Evolutionary conservation across 305 asterid genomes (phyloP), one percentile per base, ranked within the genome.

Genomic region (Solanum chacoense): DNA sequence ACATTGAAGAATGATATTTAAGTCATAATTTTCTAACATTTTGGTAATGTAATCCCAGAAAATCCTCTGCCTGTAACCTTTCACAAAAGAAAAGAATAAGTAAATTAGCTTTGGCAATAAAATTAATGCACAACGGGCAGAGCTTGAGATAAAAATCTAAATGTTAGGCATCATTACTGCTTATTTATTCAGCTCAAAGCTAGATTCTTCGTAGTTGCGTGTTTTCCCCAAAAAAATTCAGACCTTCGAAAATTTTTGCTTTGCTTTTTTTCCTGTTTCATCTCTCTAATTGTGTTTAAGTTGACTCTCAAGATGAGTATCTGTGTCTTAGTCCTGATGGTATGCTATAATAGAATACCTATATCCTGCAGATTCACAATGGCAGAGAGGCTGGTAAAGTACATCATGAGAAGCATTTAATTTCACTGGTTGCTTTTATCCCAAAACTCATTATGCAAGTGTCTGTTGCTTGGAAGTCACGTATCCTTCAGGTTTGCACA

Each of bases 401-500:
- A 67, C 76, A 90, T 88, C 92, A 90, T 74, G 97, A 93, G 90
- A 95, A 93, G 93, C 94, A 93, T 88, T 90, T 95, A 91, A 95
- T 97, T 91, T 92, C 96, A 59, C 93, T 97, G 50, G 89, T 97
- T 85, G 90, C 96, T n/a, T 94, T 91, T 94, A 91, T 94, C 88
- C 98, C 99, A 85, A 94, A 96, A 89, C 92, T 96, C 85, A 75
- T 92, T 67, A 80, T 90, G 91, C 92, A 86, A 87, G 89, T 94
- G 88, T 91, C 96, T n/a, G 88, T 94, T 87, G 90, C 85, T 88
- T 95, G 97, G 99, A 94, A 95, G 91, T 89, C 88, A 88, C 96
- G 96, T 83, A 91, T 95, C 89, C 96, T 97, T 89, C 94, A 93
- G 99, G 99, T 96, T 79, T 50, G 92, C 55, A 12, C 40, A 89